These are phyloP conservation scores for Saitozyma sp. DNA, from an alignment of 768 basidiomycete genomes.

Conservation along the genomic window DNA sequence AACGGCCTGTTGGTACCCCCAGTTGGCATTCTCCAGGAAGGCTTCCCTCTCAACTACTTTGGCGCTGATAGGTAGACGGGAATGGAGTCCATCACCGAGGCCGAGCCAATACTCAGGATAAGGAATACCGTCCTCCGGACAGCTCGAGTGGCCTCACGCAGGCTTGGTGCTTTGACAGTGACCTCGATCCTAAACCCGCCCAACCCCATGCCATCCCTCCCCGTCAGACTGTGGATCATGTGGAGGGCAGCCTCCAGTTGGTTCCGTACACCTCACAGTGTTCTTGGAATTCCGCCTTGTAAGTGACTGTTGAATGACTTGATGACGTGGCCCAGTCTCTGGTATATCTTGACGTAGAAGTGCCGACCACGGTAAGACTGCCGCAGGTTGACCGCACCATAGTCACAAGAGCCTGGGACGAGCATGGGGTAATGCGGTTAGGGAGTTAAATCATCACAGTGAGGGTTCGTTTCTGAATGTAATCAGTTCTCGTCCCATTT, in stretches of 20 bases:
- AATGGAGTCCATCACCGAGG: too few species aligned
- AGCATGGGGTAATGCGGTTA: conserved; percentile 14
- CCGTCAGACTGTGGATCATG: conserved; percentile 23
- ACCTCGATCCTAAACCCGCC: conserved; percentile 32
- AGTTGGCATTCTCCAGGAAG: too few species aligned
- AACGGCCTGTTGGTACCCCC: too few species aligned
- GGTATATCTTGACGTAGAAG: conserved; percentile 28
- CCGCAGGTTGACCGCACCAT: conserved; percentile 12
- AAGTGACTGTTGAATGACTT: conserved; percentile 32
- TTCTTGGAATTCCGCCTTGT: conserved; percentile 16
- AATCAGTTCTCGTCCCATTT: too few species aligned
- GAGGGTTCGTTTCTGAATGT: too few species aligned
- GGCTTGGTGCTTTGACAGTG: conserved; percentile 15
- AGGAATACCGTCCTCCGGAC: conserved; percentile 14
- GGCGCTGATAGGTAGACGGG: too few species aligned
- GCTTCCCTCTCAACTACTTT: conserved; percentile 1
- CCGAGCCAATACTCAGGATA: conserved; percentile 15
- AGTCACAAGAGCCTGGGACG: conserved; percentile 17
- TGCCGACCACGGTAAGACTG: not conserved
- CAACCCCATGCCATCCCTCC: conserved; percentile 1
- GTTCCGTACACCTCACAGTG: conserved; percentile 7
- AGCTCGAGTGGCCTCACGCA: conserved; percentile 6
- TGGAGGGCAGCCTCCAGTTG: not conserved
- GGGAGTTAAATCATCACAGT: too few species aligned
- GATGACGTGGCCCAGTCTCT: conserved; percentile 27